Base-by-base conservation (phyloP, 495 filamentous ascomycete genomes). In the Astrothelium subdiscretum region DNA sequence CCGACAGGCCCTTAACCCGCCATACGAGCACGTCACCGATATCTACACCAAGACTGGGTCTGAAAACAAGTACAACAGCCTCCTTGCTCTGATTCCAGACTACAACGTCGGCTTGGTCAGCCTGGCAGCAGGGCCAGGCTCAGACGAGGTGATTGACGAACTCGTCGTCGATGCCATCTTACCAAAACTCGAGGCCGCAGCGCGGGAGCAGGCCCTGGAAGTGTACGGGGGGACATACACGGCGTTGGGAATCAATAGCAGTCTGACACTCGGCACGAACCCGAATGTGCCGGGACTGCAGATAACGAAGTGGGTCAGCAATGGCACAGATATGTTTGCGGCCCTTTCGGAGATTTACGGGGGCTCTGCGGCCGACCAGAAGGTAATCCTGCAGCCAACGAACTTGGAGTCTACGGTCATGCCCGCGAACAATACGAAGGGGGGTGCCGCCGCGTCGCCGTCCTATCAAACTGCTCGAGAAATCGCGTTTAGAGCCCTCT, bases 241-340 rank as follows among this genome's bases (percentile, higher is more conserved):
- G 18, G 62, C 62, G 26, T 22, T 31, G 8, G 58, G 43, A 35
- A 2, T 63, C 10, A 67, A 68, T 40, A 67, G 67, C 24, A 65
- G 70, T 0, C 66, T 83, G 15, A 63, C 68, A 0, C 52, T 83
- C 12, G 68, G 62, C 1, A 76, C 71, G 24, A 73, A 80, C 58
- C 44, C 71, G 12, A 38, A 35, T 3, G 64, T 74, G 5, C 78
- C 79, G 0, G 81, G 80, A 0, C 62, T 83, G 6, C 75, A 74
- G 0, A 68, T 83, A 26, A 70, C 76, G n/a, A 63, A 62, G 3
- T 82, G 80, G 74, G 58, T 78, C 0, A 79, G 75, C 65, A 81
- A 82, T 60, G 76, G 79, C 10, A 78, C 75, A 2, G 73, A 83
- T 62, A 67, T 65, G 6, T 58, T 73, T 29, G 70, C 68, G 66